These are phyloP conservation scores for Boletus albobrunnescens DNA, from an alignment of 1,284 basidiomycete genomes.

Conservation along the genomic window DNA sequence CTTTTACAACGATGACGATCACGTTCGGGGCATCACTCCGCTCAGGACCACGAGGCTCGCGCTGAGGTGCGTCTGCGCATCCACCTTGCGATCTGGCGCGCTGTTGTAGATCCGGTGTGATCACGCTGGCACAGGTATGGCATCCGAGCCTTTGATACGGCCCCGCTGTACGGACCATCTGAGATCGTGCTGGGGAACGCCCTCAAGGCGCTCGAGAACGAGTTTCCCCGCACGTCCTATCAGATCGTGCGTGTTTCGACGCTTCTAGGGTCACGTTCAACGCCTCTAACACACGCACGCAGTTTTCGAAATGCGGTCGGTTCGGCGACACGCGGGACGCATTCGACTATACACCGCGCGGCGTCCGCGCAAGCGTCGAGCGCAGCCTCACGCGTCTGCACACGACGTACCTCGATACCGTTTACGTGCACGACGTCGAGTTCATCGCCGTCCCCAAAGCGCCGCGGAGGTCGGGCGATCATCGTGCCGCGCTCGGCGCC, in stretches of 20 bases:
- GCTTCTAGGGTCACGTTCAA: no score
- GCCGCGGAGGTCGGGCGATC: slow-evolving; percentile 52
- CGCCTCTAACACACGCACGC: not conserved
- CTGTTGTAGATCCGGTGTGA: not conserved
- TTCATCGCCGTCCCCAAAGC: slow-evolving; percentile 66
- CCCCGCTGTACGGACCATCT: slow-evolving; percentile 85
- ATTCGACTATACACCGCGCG: slow-evolving; percentile 79
- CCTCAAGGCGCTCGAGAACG: slow-evolving; percentile 56
- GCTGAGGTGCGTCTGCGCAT: slow-evolving; percentile 51
- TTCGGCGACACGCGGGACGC: slow-evolving; percentile 59
- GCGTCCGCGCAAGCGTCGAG: slow-evolving; percentile 67
- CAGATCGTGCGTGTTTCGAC: slow-evolving; percentile 54
- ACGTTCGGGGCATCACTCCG: slow-evolving; percentile 57
- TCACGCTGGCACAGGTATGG: slow-evolving; percentile 60
- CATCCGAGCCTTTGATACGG: slow-evolving; percentile 87
- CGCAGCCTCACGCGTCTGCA: slow-evolving; percentile 72
- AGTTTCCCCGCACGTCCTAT: slow-evolving; percentile 81
- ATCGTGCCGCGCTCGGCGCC: slow-evolving; percentile 49
- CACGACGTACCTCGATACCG: slow-evolving; percentile 80
- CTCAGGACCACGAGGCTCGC: slow-evolving; percentile 76
- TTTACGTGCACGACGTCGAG: slow-evolving; percentile 92
- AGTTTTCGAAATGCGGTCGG: slow-evolving; percentile 94
- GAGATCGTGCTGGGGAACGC: slow-evolving; percentile 84
- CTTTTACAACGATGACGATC: slow-evolving; percentile 67
- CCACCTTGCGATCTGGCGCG: not conserved